A percentile compares a stretch with the other conserved stretches of the same genome.
These are phyloP conservation scores for Ajuga reptans DNA, from an alignment of 305 asterid species.

Conservation along the genomic window DNA sequence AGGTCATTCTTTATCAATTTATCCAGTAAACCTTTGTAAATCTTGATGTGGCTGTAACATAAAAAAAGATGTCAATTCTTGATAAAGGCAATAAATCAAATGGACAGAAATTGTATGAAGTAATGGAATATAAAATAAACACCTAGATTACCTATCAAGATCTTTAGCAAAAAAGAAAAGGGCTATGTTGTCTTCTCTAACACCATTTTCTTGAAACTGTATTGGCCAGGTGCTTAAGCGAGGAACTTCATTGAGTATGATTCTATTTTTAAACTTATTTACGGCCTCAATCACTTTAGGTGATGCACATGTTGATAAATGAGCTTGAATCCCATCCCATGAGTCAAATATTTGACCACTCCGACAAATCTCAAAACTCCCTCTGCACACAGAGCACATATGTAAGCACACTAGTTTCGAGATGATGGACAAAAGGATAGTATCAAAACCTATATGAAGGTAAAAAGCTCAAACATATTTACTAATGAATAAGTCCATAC, in stretches of 20 bases:
- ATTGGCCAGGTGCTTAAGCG: conserved; percentile 77
- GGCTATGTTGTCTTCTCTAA: conserved; percentile 66
- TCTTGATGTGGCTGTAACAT: conserved; percentile 62
- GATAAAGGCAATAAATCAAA: conserved; percentile 22
- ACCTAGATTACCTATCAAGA: conserved; percentile 47
- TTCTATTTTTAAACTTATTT: conserved; percentile 51
- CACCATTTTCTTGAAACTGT: conserved; percentile 83
- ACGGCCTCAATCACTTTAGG: conserved; percentile 56
- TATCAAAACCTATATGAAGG: conserved; percentile 5
- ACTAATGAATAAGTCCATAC: conserved; percentile 43
- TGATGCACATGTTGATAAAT: conserved; percentile 71
- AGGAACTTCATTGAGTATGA: conserved; percentile 61
- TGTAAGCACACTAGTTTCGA: conserved; percentile 17
- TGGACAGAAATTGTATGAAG: conserved; percentile 11
- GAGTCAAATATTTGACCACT: conserved; percentile 39
- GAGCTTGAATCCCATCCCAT: conserved; percentile 85
- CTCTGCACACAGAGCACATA: conserved; percentile 44
- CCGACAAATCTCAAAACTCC: conserved; percentile 63
- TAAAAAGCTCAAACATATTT: conserved; percentile 11
- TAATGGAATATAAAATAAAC: conserved; percentile 1
- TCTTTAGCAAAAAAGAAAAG: conserved; percentile 86
- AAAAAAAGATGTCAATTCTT: conserved; percentile 22
- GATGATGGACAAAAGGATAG: conserved; percentile 13
- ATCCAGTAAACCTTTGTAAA: conserved; percentile 63
- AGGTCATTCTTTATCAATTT: conserved; percentile 79